These are phyloP conservation scores for Parachaetomium inaequale DNA, from an alignment of 495 filamentous ascomycete species.

Conservation along the genomic window DNA sequence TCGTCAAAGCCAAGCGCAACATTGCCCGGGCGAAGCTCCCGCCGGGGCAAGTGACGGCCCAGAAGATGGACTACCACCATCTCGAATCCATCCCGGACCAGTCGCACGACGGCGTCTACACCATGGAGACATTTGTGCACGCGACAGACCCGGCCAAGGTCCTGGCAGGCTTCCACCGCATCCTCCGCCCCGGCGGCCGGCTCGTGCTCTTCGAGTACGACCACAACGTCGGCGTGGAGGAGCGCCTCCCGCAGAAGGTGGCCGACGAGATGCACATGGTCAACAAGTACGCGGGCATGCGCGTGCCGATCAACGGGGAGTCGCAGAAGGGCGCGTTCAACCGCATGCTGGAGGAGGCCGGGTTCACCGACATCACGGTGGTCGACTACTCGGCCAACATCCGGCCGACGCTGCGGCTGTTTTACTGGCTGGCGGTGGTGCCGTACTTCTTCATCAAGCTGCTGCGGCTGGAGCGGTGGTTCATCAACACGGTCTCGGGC, in stretches of 20 bases:
- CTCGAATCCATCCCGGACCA: conserved; percentile 37
- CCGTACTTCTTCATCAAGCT: conserved; percentile 50
- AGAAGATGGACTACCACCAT: conserved; percentile 53
- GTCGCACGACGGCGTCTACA: conserved; percentile 54
- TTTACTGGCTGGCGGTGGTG: conserved; percentile 50
- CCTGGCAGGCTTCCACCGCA: conserved; percentile 45
- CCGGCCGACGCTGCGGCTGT: conserved; percentile 49
- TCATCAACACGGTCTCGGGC: conserved; percentile 34
- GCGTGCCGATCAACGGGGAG: conserved; percentile 40
- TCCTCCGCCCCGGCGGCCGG: conserved; percentile 49
- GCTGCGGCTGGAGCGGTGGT: conserved; percentile 41
- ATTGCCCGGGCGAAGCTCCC: conserved; percentile 37
- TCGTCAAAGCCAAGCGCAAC: conserved; percentile 44
- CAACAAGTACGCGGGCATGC: conserved; percentile 49
- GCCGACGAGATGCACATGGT: conserved; percentile 36
- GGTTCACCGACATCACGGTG: conserved; percentile 49
- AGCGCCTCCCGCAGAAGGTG: conserved; percentile 26
- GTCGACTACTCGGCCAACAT: conserved; percentile 50
- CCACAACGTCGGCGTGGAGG: conserved; percentile 34
- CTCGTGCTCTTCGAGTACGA: conserved; percentile 44
- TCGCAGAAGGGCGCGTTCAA: conserved; percentile 31
- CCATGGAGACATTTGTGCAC: conserved; percentile 59
- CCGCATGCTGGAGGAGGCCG: conserved; percentile 45
- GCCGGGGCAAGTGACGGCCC: conserved; percentile 36
- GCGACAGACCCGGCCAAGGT: conserved; percentile 48